Evolutionary conservation across 352 stramenopile species (phyloP).

Genomic region (Phytopythium chamaehyphon): DNA sequence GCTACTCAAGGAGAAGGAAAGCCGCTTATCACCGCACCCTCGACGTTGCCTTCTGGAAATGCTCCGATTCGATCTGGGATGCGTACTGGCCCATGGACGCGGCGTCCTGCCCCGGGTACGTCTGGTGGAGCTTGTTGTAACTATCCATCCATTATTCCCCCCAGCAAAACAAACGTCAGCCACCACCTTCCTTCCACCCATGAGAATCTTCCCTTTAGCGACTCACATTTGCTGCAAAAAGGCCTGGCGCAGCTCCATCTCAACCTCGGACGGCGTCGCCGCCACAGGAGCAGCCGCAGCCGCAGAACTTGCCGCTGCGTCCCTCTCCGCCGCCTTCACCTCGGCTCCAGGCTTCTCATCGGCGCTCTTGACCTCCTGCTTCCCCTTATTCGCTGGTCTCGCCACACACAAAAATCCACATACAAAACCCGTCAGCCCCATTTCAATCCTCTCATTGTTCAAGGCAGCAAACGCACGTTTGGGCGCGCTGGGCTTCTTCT

Average conservation of each 20-base stretch:
- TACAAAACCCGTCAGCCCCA: background rate
- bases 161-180: background rate
- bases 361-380: background rate
- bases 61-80: slow-evolving; percentile 65
- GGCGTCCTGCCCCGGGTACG: slow-evolving; percentile 53
- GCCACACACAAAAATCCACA: too few species aligned
- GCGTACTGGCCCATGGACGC: slow-evolving; percentile 45
- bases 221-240: slow-evolving; percentile 48
- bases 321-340: too few species aligned
- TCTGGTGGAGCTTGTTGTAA: slow-evolving; percentile 33
- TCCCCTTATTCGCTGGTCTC: slow-evolving; percentile 2
- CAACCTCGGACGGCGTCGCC: background rate
- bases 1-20: background rate
- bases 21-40: too few species aligned
- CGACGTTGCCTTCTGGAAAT: slow-evolving; percentile 37
- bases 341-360: too few species aligned
- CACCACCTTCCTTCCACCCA: background rate
- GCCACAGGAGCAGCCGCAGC: background rate
- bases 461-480: too few species aligned
- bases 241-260: slow-evolving; percentile 26
- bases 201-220: background rate
- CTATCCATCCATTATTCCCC: too few species aligned
- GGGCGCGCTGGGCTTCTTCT: slow-evolving; percentile 10
- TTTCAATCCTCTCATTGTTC: background rate
- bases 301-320: background rate